Conservation (phyloP, 371 early-diverging fungal species). For the Mucor saturninus region DNA sequence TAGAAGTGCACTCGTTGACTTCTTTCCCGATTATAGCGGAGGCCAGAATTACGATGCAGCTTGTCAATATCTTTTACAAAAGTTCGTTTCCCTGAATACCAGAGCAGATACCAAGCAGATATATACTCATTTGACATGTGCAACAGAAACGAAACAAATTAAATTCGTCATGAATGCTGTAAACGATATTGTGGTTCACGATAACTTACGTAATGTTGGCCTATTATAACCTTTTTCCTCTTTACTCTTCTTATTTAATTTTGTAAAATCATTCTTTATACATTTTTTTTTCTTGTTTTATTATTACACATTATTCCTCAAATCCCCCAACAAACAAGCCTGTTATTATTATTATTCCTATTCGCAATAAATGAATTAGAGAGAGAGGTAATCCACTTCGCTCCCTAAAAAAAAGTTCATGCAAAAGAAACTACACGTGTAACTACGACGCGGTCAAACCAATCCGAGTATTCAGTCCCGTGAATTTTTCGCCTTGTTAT, state of each 20-base stretch:
- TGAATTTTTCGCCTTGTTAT: too few species aligned
- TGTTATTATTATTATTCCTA: not conserved
- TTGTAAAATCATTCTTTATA: constrained; percentile 4
- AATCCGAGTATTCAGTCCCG: not conserved
- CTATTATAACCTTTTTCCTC: constrained; percentile 49
- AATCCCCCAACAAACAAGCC: not conserved
- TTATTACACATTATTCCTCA: not conserved
- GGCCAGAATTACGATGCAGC: constrained; percentile 71
- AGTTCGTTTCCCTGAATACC: constrained; percentile 49
- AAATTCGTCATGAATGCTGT: constrained; percentile 78
- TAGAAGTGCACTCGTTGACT: constrained; percentile 63
- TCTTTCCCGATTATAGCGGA: constrained; percentile 78
- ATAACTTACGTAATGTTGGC: constrained; percentile 66
- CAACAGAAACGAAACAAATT: constrained; percentile 78
- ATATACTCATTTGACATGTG: constrained; percentile 61
- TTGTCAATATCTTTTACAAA: constrained; percentile 48
- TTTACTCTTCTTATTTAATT: not conserved
- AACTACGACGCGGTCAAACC: not conserved
- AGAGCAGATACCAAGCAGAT: constrained; percentile 51
- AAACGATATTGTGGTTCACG: constrained; percentile 75
- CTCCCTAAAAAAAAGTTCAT: constrained; percentile 2
- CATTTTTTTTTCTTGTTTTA: constrained; percentile 2
- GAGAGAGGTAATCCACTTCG: not conserved
- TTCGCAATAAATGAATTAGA: not conserved
- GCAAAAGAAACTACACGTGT: not conserved